Conservation (phyloP, 2,329 filamentous ascomycete species). For the Pseudocercospora pini-densiflorae region DNA sequence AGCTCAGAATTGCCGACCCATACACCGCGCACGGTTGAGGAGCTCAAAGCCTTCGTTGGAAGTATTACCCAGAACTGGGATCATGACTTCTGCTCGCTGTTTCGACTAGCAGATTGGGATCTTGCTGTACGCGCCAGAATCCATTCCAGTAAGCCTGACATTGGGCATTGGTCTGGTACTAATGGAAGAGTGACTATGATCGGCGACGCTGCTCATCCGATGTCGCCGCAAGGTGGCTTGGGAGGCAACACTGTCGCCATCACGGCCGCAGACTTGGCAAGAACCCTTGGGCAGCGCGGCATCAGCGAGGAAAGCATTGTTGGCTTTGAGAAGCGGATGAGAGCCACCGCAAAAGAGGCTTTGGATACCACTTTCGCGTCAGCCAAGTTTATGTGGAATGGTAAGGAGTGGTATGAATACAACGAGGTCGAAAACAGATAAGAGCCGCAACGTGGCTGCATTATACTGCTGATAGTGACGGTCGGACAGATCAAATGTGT, state of each 20-base stretch:
- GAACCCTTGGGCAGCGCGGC: background rate
- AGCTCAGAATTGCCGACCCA: background rate
- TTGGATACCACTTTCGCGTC: slow-evolving; percentile 3
- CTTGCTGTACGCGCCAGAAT: slow-evolving; percentile 6
- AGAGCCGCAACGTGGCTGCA: background rate
- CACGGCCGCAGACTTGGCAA: background rate
- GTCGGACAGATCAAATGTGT: too few species aligned
- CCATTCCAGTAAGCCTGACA: slow-evolving; percentile 11
- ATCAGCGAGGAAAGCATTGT: slow-evolving; percentile 1
- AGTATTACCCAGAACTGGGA: background rate
- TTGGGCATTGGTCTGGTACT: background rate
- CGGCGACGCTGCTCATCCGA: slow-evolving; percentile 8
- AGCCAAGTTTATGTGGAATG: slow-evolving; percentile 7
- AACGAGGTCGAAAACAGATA: background rate
- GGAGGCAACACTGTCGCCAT: slow-evolving; percentile 7
- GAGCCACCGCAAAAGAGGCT: background rate
- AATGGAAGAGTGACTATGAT: background rate
- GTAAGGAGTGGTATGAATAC: slow-evolving; percentile 12
- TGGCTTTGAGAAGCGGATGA: slow-evolving; percentile 1
- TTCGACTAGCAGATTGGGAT: slow-evolving; percentile 4
- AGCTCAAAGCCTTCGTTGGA: background rate
- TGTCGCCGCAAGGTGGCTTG: slow-evolving; percentile 1
- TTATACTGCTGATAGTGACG: background rate
- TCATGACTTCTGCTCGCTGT: background rate
- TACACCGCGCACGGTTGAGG: background rate